Base-by-base conservation (phyloP, 352 stramenopile species). In the Globisporangium middletonii region DNA sequence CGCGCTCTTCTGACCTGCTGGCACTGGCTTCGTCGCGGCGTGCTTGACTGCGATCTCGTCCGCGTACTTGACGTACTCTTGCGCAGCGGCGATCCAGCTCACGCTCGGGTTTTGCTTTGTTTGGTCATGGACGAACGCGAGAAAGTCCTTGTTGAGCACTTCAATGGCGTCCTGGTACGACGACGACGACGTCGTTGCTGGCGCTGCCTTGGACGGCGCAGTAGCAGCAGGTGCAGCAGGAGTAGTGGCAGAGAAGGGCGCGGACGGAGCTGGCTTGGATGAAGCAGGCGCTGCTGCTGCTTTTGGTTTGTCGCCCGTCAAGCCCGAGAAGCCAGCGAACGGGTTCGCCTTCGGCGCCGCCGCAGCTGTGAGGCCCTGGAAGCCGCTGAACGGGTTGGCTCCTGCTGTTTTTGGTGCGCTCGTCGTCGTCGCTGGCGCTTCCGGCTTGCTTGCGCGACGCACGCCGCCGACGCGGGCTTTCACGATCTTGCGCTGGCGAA, bases 131-230 rank as follows among this genome's bases (percentile, higher is more conserved):
- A 86, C 83, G 60, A 93, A 93, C 15, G 67, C 65, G 53, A 92
- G 58, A 47, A 95, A 95, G 47, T 76, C 79, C 59, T 89, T 88
- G 64, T 95, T 95, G 2, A 95, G 75, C 48, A 69, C 63, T 57
- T 89, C 79, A 33, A 93, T 93, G n/a, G 78, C 83, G 50, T 89
- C 69, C 44, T 89, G 75, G 59, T 89, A 91, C 50, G 69, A 79
- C 11, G 47, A 41, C n/a, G 63, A 50, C 26, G 53, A 30, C 18
- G 42, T 50, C 8, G 52, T 19, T 37, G 9, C 18, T 45, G 38
- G 9, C 30, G 9, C 19, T 42, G 38, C 5, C 23, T 50, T 38
- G 16, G 57, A 43, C 19, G 50, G 30, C 6, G 35, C 33, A 30
- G 60, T n/a, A 11, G 57, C 3, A 37, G n/a, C 48, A 15, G 18